A percentile compares a stretch with the other conserved stretches of the same genome.
Conservation (phyloP, 176 grass and related monocot genomes). For the Phoenix dactylifera region DNA sequence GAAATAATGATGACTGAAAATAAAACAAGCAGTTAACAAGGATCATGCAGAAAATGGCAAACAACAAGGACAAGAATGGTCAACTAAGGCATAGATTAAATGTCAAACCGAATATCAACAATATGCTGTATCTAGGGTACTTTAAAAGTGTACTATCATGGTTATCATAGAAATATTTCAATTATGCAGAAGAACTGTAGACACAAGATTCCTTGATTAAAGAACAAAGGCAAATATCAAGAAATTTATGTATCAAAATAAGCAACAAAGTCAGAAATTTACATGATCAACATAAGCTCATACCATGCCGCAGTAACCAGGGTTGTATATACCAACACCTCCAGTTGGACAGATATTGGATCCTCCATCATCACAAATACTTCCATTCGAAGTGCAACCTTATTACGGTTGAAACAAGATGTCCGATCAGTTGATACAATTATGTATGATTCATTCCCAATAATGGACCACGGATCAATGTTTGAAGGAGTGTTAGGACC, state of each 20-base stretch:
- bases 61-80: too few relatives aligned
- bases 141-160: too few relatives aligned
- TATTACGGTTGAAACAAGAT: constrained; percentile 64
- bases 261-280: not conserved
- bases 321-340: constrained; percentile 91
- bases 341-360: constrained; percentile 58
- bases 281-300: constrained; percentile 12
- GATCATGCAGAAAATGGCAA: too few relatives aligned
- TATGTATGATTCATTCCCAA: constrained; percentile 77
- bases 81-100: too few relatives aligned
- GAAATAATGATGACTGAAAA: not conserved
- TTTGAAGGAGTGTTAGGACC: constrained; percentile 89
- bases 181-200: too few relatives aligned
- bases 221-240: too few relatives aligned
- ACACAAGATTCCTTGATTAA: too few relatives aligned
- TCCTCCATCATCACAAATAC: constrained; percentile 47
- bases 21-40: too few relatives aligned
- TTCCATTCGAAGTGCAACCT: constrained; percentile 81
- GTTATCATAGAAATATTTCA: too few relatives aligned
- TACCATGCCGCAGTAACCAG: constrained; percentile 98
- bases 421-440: constrained; percentile 56
- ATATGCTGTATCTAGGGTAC: too few relatives aligned
- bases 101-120: too few relatives aligned
- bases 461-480: constrained; percentile 76
- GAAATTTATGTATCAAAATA: too few relatives aligned